Evolutionary conservation across 2,329 filamentous ascomycete species (phyloP), one percentile per base, ranked within the genome.

Genomic region (Colletotrichum zoysiae): DNA sequence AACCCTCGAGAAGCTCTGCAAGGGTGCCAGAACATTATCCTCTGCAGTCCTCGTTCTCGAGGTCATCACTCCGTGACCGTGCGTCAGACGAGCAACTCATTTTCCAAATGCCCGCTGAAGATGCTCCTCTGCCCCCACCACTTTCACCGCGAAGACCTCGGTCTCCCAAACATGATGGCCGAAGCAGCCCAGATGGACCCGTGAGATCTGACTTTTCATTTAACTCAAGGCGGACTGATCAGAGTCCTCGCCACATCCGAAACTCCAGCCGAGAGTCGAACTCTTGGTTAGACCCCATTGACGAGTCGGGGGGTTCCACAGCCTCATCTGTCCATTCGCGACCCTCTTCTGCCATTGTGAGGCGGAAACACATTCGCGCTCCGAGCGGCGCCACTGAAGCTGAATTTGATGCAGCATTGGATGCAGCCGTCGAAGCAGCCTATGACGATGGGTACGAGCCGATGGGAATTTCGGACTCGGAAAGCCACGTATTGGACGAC

Each of bases 361-460:
- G 89, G 73, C 87, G 92, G 74, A 93, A 92, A 77, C 91, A 93
- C 74, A 88, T 94, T 65, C 89, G 92, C 60, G 86, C 86, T 46
- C 79, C 87, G 3, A 95, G 93, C 74, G 91, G 90, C 56, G 90
- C 88, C 40, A 96, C 94, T 0, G 94, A 97, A 79, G 92, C 93
- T 8, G 95, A 97, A 78, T 97, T 98, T 75, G 95, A 98, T 81
- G 95, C 94, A 11, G 96, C 96, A 5, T 86, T 98, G 55, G 95
- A 98, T 82, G 95, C 95, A 33, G 96, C 96, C 18, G 95, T 98
- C 11, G 96, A 98, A 81, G 95, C 95, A 62, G 96, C 95, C 6
- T 99, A 98, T 80, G 93, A 97, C 79, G 95, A 98, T 74, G 93
- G 93, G 0, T 93, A 94, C 74, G 95, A 97, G 78, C 93, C 93